These are phyloP conservation scores for Chalciporus pseudorubinellus DNA, from an alignment of 768 basidiomycete species.

Conservation along the genomic window DNA sequence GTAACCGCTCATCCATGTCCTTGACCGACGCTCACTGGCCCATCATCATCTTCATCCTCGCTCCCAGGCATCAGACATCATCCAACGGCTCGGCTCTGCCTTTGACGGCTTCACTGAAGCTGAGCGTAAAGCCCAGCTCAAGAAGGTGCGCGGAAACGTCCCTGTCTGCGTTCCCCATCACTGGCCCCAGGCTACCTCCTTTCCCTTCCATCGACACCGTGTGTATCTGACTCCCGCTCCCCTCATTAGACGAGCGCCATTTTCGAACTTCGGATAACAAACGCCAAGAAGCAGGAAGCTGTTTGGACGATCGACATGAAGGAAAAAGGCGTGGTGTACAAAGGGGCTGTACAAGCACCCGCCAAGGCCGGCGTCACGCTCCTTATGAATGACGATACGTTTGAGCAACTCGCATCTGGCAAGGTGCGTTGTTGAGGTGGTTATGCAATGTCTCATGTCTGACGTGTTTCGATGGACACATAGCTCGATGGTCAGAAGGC, in stretches of 20 bases:
- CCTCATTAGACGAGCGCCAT: conserved; percentile 72
- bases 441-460: neutral
- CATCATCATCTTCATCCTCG: too few species aligned
- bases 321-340: conserved; percentile 73
- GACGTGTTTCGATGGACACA: neutral
- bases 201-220: neutral
- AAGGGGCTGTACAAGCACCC: conserved; percentile 47
- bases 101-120: conserved; percentile 55
- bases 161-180: neutral
- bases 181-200: neutral
- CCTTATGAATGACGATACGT: conserved; percentile 72
- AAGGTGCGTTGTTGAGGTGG: conserved; percentile 57
- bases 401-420: conserved; percentile 66
- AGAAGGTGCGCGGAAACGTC: conserved; percentile 53
- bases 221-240: neutral
- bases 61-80: conserved; percentile 62
- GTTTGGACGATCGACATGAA: conserved; percentile 95
- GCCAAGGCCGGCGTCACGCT: conserved; percentile 84
- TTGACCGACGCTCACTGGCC: too few species aligned
- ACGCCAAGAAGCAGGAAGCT: conserved; percentile 64
- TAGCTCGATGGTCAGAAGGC: conserved; percentile 91
- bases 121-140: conserved; percentile 67
- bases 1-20: conserved; percentile 30
- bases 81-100: conserved; percentile 49
- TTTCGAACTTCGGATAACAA: conserved; percentile 81